A percentile compares a stretch with the other conserved stretches of the same genome.
Conservation (phyloP, 768 basidiomycete genomes). For the Epithele typhae region DNA sequence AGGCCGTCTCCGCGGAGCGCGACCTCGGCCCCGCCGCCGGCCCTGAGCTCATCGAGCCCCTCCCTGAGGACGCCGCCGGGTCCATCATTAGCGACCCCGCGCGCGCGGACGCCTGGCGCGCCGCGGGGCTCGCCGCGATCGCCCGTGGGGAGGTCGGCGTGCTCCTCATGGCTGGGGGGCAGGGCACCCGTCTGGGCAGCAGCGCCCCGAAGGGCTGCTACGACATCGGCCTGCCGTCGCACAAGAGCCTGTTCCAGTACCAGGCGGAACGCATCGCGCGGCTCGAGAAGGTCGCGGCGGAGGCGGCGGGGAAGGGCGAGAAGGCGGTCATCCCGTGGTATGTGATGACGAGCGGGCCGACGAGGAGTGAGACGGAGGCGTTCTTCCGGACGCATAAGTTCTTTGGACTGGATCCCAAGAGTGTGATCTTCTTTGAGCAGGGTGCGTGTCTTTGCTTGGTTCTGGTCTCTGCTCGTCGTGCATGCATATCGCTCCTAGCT, state of each 20-base stretch:
- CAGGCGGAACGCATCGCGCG: constrained; percentile 95
- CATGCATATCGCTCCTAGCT: too few species aligned
- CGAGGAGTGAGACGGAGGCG: constrained; percentile 76
- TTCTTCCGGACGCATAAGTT: constrained; percentile 75
- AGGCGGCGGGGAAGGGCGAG: constrained; percentile 43
- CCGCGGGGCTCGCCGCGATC: constrained; percentile 76
- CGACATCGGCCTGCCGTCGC: constrained; percentile 91
- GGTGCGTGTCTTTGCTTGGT: constrained; percentile 44
- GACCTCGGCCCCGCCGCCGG: constrained; percentile 37
- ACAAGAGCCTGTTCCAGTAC: constrained; percentile 92
- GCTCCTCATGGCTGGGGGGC: constrained; percentile 95
- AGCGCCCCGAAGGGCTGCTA: constrained; percentile 96
- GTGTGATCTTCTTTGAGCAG: constrained; percentile 95
- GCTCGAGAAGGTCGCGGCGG: constrained; percentile 72
- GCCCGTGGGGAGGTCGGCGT: constrained; percentile 86
- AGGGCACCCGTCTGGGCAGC: constrained; percentile 92
- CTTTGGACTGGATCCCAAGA: constrained; percentile 77
- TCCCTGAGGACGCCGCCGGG: constrained; percentile 73
- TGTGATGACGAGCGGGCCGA: constrained; percentile 98
- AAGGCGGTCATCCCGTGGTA: constrained; percentile 91
- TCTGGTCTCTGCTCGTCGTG: too few species aligned
- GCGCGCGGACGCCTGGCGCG: constrained; percentile 71
- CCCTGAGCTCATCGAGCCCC: constrained; percentile 65
- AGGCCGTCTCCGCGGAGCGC: constrained; percentile 66
- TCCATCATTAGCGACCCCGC: constrained; percentile 49